phyloP scores from a whole-genome alignment of 2,329 filamentous ascomycete species.

The Phialophora chinensis region DNA sequence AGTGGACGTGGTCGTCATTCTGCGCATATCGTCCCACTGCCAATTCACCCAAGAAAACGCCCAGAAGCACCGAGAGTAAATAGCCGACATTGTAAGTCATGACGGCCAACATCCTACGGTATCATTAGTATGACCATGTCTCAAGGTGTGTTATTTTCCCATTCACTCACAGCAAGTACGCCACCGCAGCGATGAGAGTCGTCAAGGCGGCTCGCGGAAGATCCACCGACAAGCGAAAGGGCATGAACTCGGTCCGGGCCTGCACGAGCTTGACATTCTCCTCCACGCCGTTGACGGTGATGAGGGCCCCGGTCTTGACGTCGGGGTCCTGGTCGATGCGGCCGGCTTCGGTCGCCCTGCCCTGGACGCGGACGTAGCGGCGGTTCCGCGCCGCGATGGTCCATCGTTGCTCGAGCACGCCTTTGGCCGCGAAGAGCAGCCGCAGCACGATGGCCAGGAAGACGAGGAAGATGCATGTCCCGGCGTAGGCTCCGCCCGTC shows the following conservation, averaged over 20 bases:
- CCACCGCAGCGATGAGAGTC: constrained; percentile 74
- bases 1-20: constrained; percentile 56
- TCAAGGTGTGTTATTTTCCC: too few species aligned
- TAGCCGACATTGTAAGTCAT: constrained; percentile 91
- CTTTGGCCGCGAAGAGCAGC: constrained; percentile 72
- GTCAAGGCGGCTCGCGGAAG: constrained; percentile 73
- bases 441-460: constrained; percentile 74
- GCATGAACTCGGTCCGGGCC: constrained; percentile 59
- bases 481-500: constrained; percentile 75
- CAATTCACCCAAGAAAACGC: constrained; percentile 85
- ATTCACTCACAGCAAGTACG: constrained; percentile 79
- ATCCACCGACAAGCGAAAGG: constrained; percentile 84
- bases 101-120: constrained; percentile 80
- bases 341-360: constrained; percentile 65
- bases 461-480: constrained; percentile 90
- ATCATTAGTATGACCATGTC: constrained; percentile 11
- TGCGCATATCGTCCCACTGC: constrained; percentile 72
- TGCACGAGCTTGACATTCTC: constrained; percentile 78
- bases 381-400: constrained; percentile 73
- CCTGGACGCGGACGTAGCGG: constrained; percentile 76
- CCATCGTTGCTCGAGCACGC: constrained; percentile 67
- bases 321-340: constrained; percentile 64
- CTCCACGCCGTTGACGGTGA: constrained; percentile 77
- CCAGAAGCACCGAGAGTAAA: constrained; percentile 77
- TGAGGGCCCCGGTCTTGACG: constrained; percentile 68